Evolutionary conservation across 1,284 basidiomycete genomes (phyloP), one percentile per base, ranked within the genome.

Genomic region (Inonotus hispidus): DNA sequence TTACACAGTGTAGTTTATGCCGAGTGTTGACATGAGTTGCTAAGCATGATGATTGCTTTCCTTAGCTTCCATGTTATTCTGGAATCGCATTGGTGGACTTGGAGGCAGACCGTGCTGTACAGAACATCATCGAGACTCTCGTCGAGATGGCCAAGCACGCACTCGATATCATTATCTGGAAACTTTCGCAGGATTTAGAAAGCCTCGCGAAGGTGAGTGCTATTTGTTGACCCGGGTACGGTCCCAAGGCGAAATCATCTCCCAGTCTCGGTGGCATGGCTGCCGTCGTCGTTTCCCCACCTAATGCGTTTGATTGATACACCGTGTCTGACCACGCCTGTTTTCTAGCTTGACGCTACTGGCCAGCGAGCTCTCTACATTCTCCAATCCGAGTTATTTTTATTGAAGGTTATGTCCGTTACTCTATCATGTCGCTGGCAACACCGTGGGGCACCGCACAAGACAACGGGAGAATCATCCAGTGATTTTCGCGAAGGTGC

Each of bases 341-440:
- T 21, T 43, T 13, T 61, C 46, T 14, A 47, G 29, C 41, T 21
- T 41, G 64, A 84, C 79, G 80, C 82, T 76, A 75, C 79, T 59
- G 82, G 85, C 67, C 64, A 81, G 62, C 77, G 82, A 62, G 79
- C 85, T 0, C 77, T 90, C 25, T 88, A 92, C 64, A 82, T 89
- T 56, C 81, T 96, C 7, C 93, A 96, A 69, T 96, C 94, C 0
- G 92, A 96, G 71, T 79, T 97, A 1, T 93, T 93, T 68, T 75
- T 97, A 32, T 80, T 97, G 66, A 93, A 96, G 73, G 85, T 96
- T 45, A 75, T 98, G 19, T 83, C 88, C 38, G 81, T 82, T 70
- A 84, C 83, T 64, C 83, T 97, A 78, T 84, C 90, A 11, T 86
- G 90, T 23, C 87, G 91, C 52, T 94, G 90, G 90, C 67, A 77